phyloP scores from a whole-genome alignment of 208 protist species.

The Trypanosomatidae sp. region DNA sequence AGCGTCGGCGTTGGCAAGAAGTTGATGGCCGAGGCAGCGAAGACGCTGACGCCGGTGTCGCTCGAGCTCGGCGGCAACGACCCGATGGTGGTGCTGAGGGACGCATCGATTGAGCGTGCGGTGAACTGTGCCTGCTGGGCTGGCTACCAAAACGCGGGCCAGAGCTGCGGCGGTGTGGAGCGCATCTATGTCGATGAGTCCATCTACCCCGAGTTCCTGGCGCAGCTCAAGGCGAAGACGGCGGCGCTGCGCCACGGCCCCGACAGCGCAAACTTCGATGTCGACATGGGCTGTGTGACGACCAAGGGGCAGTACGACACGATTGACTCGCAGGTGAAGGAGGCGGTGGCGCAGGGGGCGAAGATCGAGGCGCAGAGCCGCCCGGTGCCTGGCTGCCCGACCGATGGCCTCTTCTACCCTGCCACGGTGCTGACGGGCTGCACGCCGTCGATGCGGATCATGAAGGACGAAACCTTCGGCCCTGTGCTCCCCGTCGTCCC shows the following conservation, averaged over 20 bases:
- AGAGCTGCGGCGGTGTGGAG: conserved; percentile 79
- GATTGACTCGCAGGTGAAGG: conserved; percentile 59
- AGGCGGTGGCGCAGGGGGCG: conserved; percentile 64
- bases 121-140: conserved; percentile 83
- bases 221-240: conserved; percentile 63
- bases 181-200: conserved; percentile 71
- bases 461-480: conserved; percentile 93
- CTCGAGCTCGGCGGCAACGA: conserved; percentile 90
- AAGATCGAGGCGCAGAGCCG: conserved; percentile 75
- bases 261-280: conserved; percentile 47
- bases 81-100: conserved; percentile 74
- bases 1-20: conserved; percentile 76
- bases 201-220: conserved; percentile 77
- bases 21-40: conserved; percentile 69
- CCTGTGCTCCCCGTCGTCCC: conserved; percentile 84
- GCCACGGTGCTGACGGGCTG: conserved; percentile 85
- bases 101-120: conserved; percentile 75
- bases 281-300: conserved; percentile 77
- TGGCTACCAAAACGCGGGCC: conserved; percentile 81
- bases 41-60: conserved; percentile 70
- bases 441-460: conserved; percentile 80
- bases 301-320: conserved; percentile 61
- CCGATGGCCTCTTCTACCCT: conserved; percentile 68
- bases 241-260: conserved; percentile 70
- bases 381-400: conserved; percentile 34